Evolutionary conservation across 768 basidiomycete species (phyloP).

Genomic region (Termitomyces sp.): DNA sequence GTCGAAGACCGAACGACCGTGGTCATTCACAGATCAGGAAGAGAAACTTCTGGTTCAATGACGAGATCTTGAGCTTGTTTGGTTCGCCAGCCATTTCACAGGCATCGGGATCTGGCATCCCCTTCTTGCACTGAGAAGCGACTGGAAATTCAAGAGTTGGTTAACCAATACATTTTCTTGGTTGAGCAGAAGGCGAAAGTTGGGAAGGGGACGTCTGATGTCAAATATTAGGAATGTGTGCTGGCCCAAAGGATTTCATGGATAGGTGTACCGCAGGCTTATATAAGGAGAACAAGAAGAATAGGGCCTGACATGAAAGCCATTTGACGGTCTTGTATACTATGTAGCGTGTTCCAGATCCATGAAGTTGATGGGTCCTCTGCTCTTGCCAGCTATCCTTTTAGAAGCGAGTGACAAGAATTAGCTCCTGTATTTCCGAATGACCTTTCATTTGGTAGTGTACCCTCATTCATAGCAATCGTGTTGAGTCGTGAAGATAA

Average conservation of each 20-base stretch:
- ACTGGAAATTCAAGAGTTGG: constrained; percentile 4
- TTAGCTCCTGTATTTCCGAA: constrained; percentile 8
- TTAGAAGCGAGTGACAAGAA: constrained; percentile 7
- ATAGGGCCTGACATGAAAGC: neutral
- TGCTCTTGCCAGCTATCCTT: neutral
- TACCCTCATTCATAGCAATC: constrained; percentile 16
- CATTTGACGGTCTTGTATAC: neutral
- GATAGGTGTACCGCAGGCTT: neutral
- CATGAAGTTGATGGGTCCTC: neutral
- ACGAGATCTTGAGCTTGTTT: constrained; percentile 3
- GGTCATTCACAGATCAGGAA: neutral
- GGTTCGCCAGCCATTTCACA: constrained; percentile 4
- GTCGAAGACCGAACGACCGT: neutral
- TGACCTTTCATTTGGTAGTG: constrained; percentile 14
- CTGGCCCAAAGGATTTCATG: neutral
- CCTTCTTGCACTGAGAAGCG: constrained; percentile 7
- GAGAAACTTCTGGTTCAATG: neutral
- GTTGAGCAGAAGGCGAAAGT: neutral
- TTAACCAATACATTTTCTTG: neutral
- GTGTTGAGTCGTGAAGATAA: constrained; percentile 4
- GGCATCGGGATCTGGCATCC: neutral
- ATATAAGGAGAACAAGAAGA: neutral
- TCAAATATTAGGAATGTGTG: neutral
- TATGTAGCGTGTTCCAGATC: neutral
- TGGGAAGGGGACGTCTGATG: neutral